Percentiles rank a stretch among this genome's conserved stretches.
These are phyloP conservation scores for Colletotrichum sidae DNA, from an alignment of 2,329 filamentous ascomycete genomes.

Conservation along the genomic window DNA sequence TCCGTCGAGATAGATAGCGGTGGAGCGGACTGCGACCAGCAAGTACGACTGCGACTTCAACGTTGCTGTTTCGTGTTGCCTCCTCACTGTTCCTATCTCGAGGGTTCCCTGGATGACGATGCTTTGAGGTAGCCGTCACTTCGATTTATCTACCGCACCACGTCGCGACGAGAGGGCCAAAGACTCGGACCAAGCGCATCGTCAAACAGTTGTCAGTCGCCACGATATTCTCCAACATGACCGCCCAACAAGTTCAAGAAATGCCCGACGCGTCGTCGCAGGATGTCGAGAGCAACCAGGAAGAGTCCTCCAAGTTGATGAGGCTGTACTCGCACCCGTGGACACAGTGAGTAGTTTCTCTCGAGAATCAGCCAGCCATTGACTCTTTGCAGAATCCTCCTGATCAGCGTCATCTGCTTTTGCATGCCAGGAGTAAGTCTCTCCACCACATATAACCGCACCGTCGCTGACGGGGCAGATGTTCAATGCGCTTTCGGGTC, in stretches of 20 bases:
- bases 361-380: neutral
- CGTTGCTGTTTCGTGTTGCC: constrained; percentile 14
- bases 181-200: no score
- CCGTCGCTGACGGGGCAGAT: constrained; percentile 46
- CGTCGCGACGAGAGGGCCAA: no score
- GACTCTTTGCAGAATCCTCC: constrained; percentile 45
- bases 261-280: neutral
- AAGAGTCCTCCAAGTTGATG: constrained; percentile 38
- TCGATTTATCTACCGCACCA: constrained; percentile 1
- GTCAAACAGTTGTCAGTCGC: no score
- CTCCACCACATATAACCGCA: no score
- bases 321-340: constrained; percentile 55
- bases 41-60: constrained; percentile 11
- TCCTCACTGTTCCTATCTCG: neutral
- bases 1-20: constrained; percentile 15
- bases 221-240: constrained; percentile 1
- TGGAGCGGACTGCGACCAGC: neutral
- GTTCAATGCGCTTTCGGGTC: constrained; percentile 59
- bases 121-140: neutral
- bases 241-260: neutral
- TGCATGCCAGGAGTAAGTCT: constrained; percentile 57
- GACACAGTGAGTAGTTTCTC: constrained; percentile 48
- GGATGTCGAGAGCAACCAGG: neutral
- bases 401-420: constrained; percentile 62
- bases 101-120: neutral